Conservation (phyloP, 163 green algal genomes). For the Chlamydomonas reinhardtii region DNA sequence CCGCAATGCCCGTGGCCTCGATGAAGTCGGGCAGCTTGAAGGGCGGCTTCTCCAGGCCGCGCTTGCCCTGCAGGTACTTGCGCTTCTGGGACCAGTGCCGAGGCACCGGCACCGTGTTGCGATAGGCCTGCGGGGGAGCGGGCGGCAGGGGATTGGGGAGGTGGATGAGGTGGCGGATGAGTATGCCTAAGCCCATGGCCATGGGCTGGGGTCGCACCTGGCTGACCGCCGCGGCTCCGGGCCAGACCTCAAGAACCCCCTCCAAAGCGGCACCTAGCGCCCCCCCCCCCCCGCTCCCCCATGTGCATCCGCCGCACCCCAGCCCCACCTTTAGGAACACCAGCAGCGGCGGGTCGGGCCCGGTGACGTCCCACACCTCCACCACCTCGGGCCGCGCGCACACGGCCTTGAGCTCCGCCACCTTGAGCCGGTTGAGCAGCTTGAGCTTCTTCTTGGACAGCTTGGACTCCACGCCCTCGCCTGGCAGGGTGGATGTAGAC, state of each 20-base stretch:
- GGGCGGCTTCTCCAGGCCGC: conserved; percentile 97
- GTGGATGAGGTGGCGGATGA: too few species aligned
- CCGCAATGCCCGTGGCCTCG: conserved; percentile 89
- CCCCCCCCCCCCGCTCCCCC: too few species aligned
- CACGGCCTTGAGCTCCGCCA: conserved; percentile 92
- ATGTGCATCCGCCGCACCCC: too few species aligned
- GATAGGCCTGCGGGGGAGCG: conserved; percentile 65
- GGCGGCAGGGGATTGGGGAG: neutral
- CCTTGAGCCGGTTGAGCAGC: conserved; percentile 78
- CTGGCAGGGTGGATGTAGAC: neutral
- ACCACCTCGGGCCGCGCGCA: conserved; percentile 91
- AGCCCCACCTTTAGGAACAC: conserved; percentile 93
- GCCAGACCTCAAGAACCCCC: too few species aligned
- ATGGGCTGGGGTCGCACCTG: too few species aligned
- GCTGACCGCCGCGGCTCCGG: too few species aligned
- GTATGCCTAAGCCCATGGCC: too few species aligned
- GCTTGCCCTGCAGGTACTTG: conserved; percentile 97
- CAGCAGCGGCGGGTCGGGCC: conserved; percentile 92
- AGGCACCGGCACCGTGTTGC: conserved; percentile 96
- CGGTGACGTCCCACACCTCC: conserved; percentile 98
- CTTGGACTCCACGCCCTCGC: conserved; percentile 53
- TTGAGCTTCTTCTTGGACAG: conserved; percentile 87
- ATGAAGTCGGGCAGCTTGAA: conserved; percentile 99
- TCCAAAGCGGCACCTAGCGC: too few species aligned
- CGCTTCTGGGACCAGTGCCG: conserved; percentile 98